Evolutionary conservation across 192 early-diverging fungal species (phyloP).

Genomic region (Umbelopsis sp.): DNA sequence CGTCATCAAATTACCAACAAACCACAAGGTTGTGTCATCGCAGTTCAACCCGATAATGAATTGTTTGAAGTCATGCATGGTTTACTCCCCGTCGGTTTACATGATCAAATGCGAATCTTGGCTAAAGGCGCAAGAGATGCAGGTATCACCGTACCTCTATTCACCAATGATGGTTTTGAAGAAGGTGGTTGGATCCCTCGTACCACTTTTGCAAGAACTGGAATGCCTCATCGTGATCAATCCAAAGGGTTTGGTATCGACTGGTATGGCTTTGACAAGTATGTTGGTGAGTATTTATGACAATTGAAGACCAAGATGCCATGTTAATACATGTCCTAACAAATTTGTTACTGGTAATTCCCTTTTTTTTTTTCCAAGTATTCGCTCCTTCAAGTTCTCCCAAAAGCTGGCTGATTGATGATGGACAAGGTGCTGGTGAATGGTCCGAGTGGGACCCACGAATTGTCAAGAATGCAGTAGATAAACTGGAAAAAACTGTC

Average conservation of each 20-base stretch:
- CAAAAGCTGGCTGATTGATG: slow-evolving; percentile 46
- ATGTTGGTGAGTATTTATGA: slow-evolving; percentile 51
- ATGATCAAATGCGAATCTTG: slow-evolving; percentile 81
- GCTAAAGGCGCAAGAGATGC: slow-evolving; percentile 75
- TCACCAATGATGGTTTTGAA: slow-evolving; percentile 83
- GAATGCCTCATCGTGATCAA: slow-evolving; percentile 26
- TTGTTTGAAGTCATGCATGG: slow-evolving; percentile 58
- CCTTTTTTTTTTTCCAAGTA: slow-evolving; percentile 27
- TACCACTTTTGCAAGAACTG: not conserved
- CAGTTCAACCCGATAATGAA: slow-evolving; percentile 85
- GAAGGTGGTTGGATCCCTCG: slow-evolving; percentile 61
- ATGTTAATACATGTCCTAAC: no score
- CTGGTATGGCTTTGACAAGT: slow-evolving; percentile 82
- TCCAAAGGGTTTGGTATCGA: slow-evolving; percentile 69
- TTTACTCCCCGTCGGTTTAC: slow-evolving; percentile 70
- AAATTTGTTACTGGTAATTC: not conserved
- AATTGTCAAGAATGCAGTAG: slow-evolving; percentile 51
- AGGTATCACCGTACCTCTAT: slow-evolving; percentile 78
- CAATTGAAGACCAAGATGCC: no score
- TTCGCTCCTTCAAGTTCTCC: slow-evolving; percentile 57
- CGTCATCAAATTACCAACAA: slow-evolving; percentile 76
- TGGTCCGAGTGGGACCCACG: slow-evolving; percentile 62
- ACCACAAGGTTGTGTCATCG: slow-evolving; percentile 69
- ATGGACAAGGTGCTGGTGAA: slow-evolving; percentile 29
- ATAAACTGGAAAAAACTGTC: slow-evolving; percentile 64